These are phyloP conservation scores for Tetradesmus obliquus DNA, from an alignment of 139 green algal genomes.

Conservation along the genomic window DNA sequence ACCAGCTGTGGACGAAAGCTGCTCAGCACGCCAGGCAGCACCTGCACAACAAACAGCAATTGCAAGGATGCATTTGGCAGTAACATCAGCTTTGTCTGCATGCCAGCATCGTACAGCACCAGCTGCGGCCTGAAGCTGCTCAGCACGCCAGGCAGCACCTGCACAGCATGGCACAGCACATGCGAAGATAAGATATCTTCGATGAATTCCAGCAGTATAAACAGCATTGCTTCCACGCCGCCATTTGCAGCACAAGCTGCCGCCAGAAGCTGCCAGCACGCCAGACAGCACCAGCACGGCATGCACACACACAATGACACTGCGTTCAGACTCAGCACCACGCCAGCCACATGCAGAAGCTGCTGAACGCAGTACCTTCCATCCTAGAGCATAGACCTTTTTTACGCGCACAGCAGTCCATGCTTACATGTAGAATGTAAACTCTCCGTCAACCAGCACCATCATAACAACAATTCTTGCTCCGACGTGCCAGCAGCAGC, in stretches of 20 bases:
- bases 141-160: constrained; percentile 67
- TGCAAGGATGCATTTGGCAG: neutral
- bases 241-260: constrained; percentile 92
- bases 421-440: too few relatives aligned
- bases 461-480: too few relatives aligned
- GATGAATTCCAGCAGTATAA: neutral
- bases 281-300: constrained; percentile 49
- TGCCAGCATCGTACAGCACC: constrained; percentile 91
- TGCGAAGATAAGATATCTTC: too few relatives aligned
- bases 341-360: too few relatives aligned
- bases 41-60: constrained; percentile 10
- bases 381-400: too few relatives aligned
- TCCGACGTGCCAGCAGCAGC: too few relatives aligned
- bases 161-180: neutral
- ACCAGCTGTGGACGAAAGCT: constrained; percentile 82
- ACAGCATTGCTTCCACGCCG: constrained; percentile 56
- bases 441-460: too few relatives aligned
- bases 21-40: constrained; percentile 65
- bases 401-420: too few relatives aligned
- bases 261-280: constrained; percentile 72
- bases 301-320: too few relatives aligned
- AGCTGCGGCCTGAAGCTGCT: constrained; percentile 75
- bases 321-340: too few relatives aligned
- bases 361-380: too few relatives aligned
- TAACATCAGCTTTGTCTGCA: constrained; percentile 39